A percentile compares a stretch with the other conserved stretches of the same genome.
Evolutionary conservation across 306 rosid species (phyloP).

Genomic region (Oemleria cerasiformis): DNA sequence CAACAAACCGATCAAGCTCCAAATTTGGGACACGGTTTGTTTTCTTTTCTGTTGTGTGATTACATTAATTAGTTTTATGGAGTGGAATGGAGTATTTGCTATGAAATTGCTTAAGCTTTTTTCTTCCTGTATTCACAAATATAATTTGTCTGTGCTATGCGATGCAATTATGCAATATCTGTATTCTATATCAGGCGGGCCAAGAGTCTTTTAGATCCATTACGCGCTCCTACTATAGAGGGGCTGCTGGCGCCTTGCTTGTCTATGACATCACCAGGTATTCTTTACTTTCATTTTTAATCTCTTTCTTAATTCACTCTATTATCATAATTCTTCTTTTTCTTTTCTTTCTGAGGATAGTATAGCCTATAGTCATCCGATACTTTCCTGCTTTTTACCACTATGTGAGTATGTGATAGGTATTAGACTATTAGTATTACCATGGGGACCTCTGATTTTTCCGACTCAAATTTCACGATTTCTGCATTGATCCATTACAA

Average conservation of each 20-base stretch:
- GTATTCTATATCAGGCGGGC: conserved; percentile 67
- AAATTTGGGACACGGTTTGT: conserved; percentile 98
- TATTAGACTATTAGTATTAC: neutral
- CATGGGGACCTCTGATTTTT: neutral
- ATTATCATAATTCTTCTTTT: neutral
- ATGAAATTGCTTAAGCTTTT: neutral
- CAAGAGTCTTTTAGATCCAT: conserved; percentile 99
- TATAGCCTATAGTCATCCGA: neutral
- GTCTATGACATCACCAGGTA: conserved; percentile 98
- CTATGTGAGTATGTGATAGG: neutral
- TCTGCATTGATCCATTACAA: neutral
- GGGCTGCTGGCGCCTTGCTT: conserved; percentile 96
- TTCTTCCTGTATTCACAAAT: too few species aligned
- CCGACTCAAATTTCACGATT: neutral
- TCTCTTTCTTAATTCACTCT: conserved; percentile 1
- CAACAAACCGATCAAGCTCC: conserved; percentile 86
- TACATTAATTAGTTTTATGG: neutral
- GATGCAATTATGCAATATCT: conserved; percentile 8
- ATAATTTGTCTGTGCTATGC: neutral
- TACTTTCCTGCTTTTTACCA: neutral
- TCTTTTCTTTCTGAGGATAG: neutral
- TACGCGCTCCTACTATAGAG: conserved; percentile 92
- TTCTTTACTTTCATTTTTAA: neutral
- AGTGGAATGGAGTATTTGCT: neutral
- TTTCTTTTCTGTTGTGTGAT: neutral